These are phyloP conservation scores for Akanthomyces muscarius DNA, from an alignment of 2,329 filamentous ascomycete species.

Conservation along the genomic window DNA sequence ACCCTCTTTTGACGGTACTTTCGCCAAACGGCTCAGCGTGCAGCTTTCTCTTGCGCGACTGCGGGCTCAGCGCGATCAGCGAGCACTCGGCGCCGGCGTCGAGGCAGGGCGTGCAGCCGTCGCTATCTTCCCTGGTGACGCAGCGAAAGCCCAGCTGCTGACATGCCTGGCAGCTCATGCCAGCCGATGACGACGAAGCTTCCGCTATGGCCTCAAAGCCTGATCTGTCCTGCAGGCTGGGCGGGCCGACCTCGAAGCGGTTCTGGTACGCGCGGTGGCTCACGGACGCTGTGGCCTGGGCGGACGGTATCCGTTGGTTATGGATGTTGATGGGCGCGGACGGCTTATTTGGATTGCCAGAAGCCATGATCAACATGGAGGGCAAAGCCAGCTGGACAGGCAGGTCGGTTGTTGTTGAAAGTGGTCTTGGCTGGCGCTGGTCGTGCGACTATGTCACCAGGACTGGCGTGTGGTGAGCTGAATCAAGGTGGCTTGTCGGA, in stretches of 20 bases:
- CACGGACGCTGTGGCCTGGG: not conserved
- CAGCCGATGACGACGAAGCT: conserved; percentile 34
- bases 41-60: conserved; percentile 75
- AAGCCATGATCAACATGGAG: conserved; percentile 14
- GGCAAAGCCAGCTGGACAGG: not conserved
- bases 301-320: not conserved
- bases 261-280: not conserved
- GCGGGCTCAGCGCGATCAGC: conserved; percentile 49
- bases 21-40: conserved; percentile 60
- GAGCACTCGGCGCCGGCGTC: conserved; percentile 16
- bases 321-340: conserved; percentile 10
- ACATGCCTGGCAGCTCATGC: conserved; percentile 68
- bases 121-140: conserved; percentile 69
- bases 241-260: conserved; percentile 43
- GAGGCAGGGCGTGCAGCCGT: conserved; percentile 48
- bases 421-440: not conserved
- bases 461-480: not conserved
- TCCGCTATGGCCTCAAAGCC: not conserved
- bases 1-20: conserved; percentile 66
- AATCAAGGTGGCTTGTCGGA: not conserved
- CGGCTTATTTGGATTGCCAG: not conserved
- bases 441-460: not conserved
- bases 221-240: conserved; percentile 43
- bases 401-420: not conserved
- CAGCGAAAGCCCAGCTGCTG: conserved; percentile 70